phyloP scores from a whole-genome alignment of 306 rosid species.

The Gastrolobium villosum region DNA sequence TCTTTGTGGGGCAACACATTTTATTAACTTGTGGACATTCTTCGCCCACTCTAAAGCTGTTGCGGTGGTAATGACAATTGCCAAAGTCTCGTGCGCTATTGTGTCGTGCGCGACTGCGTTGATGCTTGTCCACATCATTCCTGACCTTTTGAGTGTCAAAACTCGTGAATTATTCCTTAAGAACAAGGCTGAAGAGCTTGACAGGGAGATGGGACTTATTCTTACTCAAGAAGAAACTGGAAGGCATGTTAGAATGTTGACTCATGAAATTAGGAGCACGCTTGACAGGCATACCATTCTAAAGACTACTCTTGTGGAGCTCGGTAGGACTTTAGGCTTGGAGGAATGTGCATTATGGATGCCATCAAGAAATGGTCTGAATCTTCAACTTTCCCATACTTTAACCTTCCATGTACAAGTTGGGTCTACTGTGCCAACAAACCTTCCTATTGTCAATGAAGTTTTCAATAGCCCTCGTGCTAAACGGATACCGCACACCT shows the following conservation, averaged over 20 bases:
- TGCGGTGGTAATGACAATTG: slow-evolving; percentile 81
- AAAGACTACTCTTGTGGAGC: slow-evolving; percentile 94
- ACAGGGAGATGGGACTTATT: slow-evolving; percentile 94
- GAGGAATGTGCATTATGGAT: slow-evolving; percentile 96
- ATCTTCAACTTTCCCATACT: slow-evolving; percentile 84
- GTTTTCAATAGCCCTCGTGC: slow-evolving; percentile 82
- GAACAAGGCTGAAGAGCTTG: slow-evolving; percentile 91
- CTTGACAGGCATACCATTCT: slow-evolving; percentile 89
- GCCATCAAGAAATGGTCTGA: slow-evolving; percentile 80
- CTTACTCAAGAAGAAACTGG: slow-evolving; percentile 94
- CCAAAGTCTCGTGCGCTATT: slow-evolving; percentile 83
- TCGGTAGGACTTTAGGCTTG: slow-evolving; percentile 85
- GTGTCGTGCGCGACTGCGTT: slow-evolving; percentile 94
- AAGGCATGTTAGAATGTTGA: slow-evolving; percentile 96
- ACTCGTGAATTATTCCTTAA: slow-evolving; percentile 81
- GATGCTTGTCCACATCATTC: slow-evolving; percentile 96
- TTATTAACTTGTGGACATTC: slow-evolving; percentile 91
- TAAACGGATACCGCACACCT: slow-evolving; percentile 68
- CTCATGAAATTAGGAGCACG: slow-evolving; percentile 95
- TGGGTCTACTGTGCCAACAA: slow-evolving; percentile 75
- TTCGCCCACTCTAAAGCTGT: slow-evolving; percentile 80
- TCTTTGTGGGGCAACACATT: slow-evolving; percentile 96
- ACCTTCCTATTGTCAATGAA: slow-evolving; percentile 74
- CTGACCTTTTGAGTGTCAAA: slow-evolving; percentile 87
- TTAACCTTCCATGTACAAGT: slow-evolving; percentile 74